Conservation (phyloP, 768 basidiomycete genomes). For the Mycena capillaripes region DNA sequence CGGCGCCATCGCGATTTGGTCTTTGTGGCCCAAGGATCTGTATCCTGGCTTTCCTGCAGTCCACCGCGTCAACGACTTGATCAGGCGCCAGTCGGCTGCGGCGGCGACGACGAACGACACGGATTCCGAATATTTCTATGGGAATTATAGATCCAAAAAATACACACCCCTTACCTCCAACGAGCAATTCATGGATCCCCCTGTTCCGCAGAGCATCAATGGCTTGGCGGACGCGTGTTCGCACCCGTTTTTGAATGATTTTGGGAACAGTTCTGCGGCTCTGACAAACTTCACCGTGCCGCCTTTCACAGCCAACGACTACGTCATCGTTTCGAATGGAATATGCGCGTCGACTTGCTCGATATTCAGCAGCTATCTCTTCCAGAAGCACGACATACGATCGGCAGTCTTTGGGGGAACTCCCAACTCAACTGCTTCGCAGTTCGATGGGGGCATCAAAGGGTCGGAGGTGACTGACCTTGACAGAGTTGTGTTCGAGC, state of each 20-base stretch:
- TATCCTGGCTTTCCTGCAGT: constrained; percentile 34
- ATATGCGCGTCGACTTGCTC: constrained; percentile 35
- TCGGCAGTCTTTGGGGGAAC: constrained; percentile 28
- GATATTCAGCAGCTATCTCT: constrained; percentile 34
- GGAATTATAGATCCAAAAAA: constrained; percentile 14
- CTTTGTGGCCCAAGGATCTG: constrained; percentile 29
- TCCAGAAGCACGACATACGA: constrained; percentile 33
- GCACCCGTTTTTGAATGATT: constrained; percentile 31
- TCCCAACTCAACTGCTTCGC: constrained; percentile 7
- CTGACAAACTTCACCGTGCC: constrained; percentile 32
- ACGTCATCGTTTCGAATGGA: constrained; percentile 33
- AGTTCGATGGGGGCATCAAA: constrained; percentile 35
- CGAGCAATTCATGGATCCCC: constrained; percentile 32
- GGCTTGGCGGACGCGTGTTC: constrained; percentile 34
- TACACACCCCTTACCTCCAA: constrained; percentile 29
- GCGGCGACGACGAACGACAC: constrained; percentile 14
- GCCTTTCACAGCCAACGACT: constrained; percentile 30
- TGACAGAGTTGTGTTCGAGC: constrained; percentile 18
- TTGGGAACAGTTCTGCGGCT: constrained; percentile 28
- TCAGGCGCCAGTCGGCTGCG: constrained; percentile 20
- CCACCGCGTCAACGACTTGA: constrained; percentile 30
- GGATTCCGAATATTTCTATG: constrained; percentile 32
- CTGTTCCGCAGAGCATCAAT: constrained; percentile 30
- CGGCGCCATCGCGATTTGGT: constrained; percentile 31
- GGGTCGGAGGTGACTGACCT: constrained; percentile 29